Evolutionary conservation across 2,329 filamentous ascomycete species (phyloP).

Genomic region (Fusarium austroafricanum): DNA sequence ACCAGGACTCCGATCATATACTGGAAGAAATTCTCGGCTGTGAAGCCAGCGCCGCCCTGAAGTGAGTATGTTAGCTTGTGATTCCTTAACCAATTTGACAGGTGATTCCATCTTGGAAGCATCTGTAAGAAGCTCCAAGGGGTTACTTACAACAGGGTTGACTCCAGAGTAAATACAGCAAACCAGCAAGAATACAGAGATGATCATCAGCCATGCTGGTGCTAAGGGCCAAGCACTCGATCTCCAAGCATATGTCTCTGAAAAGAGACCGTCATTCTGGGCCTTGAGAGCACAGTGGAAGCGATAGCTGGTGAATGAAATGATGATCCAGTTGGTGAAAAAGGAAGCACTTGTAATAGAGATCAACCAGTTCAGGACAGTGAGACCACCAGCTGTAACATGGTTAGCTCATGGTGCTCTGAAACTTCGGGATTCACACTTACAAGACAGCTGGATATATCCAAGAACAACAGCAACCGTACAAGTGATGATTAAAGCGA

Average conservation of each 20-base stretch:
- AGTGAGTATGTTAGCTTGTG: not conserved
- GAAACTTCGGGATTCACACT: not conserved
- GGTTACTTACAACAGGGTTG: slow-evolving; percentile 18
- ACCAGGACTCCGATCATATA: slow-evolving; percentile 34
- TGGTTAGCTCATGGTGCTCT: not conserved
- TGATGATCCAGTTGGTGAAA: slow-evolving; percentile 38
- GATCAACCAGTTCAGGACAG: slow-evolving; percentile 31
- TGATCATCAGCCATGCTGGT: slow-evolving; percentile 18
- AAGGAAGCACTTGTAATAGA: slow-evolving; percentile 36
- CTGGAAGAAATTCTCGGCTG: slow-evolving; percentile 35
- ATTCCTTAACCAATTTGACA: not conserved
- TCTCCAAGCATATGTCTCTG: slow-evolving; percentile 24
- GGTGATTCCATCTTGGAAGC: not conserved
- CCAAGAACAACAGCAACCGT: slow-evolving; percentile 8
- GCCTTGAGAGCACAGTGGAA: slow-evolving; percentile 29
- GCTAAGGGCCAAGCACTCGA: slow-evolving; percentile 21
- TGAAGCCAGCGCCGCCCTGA: slow-evolving; percentile 19
- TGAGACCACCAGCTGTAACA: slow-evolving; percentile 7
- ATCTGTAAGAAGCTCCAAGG: not conserved
- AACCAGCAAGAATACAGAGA: slow-evolving; percentile 24
- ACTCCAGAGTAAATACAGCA: slow-evolving; percentile 20
- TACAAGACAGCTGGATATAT: slow-evolving; percentile 27
- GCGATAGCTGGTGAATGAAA: slow-evolving; percentile 29
- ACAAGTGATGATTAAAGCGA: slow-evolving; percentile 21
- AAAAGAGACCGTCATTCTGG: slow-evolving; percentile 29